phyloP scores from a whole-genome alignment of 495 filamentous ascomycete genomes.

The Thermochaetoides thermophila region DNA sequence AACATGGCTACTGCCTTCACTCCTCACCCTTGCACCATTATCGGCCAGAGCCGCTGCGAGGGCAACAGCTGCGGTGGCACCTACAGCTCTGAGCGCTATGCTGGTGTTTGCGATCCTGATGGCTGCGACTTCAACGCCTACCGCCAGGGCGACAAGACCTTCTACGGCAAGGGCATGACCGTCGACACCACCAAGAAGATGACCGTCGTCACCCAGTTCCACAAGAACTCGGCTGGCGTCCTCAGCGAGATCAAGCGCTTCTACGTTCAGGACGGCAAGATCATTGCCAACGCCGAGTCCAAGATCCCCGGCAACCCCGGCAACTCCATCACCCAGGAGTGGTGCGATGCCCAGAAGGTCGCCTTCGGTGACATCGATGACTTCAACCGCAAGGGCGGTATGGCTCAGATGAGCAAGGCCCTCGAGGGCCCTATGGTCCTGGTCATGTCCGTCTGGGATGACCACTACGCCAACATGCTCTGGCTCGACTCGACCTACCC shows the following conservation, averaged over 20 bases:
- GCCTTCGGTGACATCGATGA: conserved; percentile 45
- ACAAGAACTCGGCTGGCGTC: conserved; percentile 29
- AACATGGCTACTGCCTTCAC: conserved; percentile 46
- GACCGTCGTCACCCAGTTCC: conserved; percentile 65
- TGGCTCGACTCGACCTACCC: conserved; percentile 76
- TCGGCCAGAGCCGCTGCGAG: conserved; percentile 41
- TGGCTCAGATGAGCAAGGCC: conserved; percentile 40
- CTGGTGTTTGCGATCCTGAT: conserved; percentile 54
- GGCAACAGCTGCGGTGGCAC: conserved; percentile 35
- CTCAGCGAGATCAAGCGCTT: conserved; percentile 53
- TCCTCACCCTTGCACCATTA: conserved; percentile 50
- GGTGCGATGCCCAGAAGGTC: conserved; percentile 45
- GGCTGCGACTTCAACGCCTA: conserved; percentile 68
- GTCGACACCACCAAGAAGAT: conserved; percentile 51
- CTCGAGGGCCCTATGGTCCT: conserved; percentile 51
- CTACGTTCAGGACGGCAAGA: conserved; percentile 54
- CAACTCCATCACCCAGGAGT: conserved; percentile 44
- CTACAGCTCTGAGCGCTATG: conserved; percentile 33
- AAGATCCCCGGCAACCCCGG: conserved; percentile 33
- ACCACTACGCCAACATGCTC: conserved; percentile 64
- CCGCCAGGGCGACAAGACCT: conserved; percentile 45
- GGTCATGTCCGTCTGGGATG: conserved; percentile 70
- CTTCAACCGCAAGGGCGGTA: conserved; percentile 47
- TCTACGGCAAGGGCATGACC: conserved; percentile 46
- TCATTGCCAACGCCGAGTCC: conserved; percentile 45